These are phyloP conservation scores for Chrysochromulina tobinii DNA, from an alignment of 78 protist species.

Conservation along the genomic window DNA sequence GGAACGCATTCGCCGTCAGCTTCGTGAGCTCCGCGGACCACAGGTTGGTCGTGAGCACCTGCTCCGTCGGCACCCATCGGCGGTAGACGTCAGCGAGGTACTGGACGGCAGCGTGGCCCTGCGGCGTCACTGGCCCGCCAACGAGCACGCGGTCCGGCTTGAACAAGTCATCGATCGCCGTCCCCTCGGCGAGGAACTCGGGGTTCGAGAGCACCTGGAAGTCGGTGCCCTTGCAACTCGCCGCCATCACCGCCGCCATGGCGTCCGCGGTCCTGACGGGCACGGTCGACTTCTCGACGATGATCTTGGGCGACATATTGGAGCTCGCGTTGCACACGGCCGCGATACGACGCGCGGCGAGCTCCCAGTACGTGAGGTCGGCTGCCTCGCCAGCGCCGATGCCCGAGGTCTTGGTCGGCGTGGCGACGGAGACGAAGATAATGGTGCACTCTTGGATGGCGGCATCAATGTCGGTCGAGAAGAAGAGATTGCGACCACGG, in stretches of 20 bases:
- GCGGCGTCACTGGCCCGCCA: slow-evolving; percentile 87
- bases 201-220: slow-evolving; percentile 90
- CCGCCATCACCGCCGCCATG: not conserved
- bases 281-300: slow-evolving; percentile 91
- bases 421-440: slow-evolving; percentile 91
- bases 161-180: slow-evolving; percentile 80
- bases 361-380: slow-evolving; percentile 32
- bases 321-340: not conserved
- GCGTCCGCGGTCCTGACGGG: slow-evolving; percentile 79
- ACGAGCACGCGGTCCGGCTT: slow-evolving; percentile 94
- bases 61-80: slow-evolving; percentile 78
- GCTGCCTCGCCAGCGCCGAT: slow-evolving; percentile 23
- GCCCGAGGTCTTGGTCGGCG: slow-evolving; percentile 76
- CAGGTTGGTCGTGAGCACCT: slow-evolving; percentile 71
- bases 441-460: slow-evolving; percentile 73
- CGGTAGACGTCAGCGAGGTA: not conserved
- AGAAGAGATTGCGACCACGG: slow-evolving; percentile 81
- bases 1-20: slow-evolving; percentile 92
- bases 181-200: slow-evolving; percentile 95
- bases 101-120: not conserved
- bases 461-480: slow-evolving; percentile 69
- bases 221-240: not conserved
- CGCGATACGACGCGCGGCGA: slow-evolving; percentile 53
- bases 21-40: slow-evolving; percentile 86
- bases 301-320: slow-evolving; percentile 60